Base-by-base conservation (phyloP, 1,284 basidiomycete genomes). In the Pseudozyma hubeiensis region DNA sequence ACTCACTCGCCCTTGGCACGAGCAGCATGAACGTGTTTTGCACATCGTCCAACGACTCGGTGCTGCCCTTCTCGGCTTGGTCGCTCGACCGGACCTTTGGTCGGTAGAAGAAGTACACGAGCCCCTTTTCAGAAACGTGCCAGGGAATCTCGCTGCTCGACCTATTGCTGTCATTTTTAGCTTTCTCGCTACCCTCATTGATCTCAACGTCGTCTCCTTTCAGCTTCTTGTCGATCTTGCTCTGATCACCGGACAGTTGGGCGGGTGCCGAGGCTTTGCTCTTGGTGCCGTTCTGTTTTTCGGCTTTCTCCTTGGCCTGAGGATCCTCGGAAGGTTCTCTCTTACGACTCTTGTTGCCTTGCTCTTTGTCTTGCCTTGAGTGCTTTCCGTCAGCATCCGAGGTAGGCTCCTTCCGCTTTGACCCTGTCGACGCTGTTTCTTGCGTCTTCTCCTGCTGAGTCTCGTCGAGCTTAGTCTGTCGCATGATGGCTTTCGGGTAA, bases 61-160 rank as follows among this genome's bases (percentile, higher is more conserved):
- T 64, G 34, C 51, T 44, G 30, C 44, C 58, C 16, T 43, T 48
- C 16, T 75, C 67, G 30, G 68, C 75, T n/a, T 64, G 55, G 47
- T 75, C 58, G 11, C 64, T 72, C 14, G 67, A 44, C 11, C 49
- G 40, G 3, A 79, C 77, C 53, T 77, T 79, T 44, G 77, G 77
- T 16, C 77, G 63, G 33, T 79, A 79, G 65, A 77, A 75, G 50
- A 71, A 79, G 52, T 71, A 77, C 48, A 79, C 53, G 43, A 68
- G 24, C 16, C 70, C 70, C 17, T 68, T 73, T 35, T 68, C 70
- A 0, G 57, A 46, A 4, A 73, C 57, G 17, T 73, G 65, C 70
- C 70, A 73, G 10, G 61, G 58, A 9, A 70, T 52, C 30, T 70
- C 43, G 43, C 43, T 19, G 19, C 43, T 44, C 19, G 17, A 24